These are phyloP conservation scores for Marchantia polymorpha DNA, from an alignment of 225 moss, liverwort and hornwort genomes.

Conservation along the genomic window DNA sequence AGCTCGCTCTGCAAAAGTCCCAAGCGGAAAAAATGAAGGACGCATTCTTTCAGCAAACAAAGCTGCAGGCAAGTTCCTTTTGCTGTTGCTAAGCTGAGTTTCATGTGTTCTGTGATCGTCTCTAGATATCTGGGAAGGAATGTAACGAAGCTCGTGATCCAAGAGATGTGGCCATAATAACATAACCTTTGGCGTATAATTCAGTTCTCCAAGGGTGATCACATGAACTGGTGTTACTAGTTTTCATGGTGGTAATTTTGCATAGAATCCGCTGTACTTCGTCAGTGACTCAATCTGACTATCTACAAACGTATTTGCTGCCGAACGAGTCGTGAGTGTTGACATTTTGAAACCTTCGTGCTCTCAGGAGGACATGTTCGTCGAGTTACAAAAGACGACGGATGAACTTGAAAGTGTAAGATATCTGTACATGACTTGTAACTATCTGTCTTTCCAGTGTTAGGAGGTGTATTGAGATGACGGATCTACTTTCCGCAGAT, in stretches of 20 bases:
- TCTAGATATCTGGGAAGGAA: too few species aligned
- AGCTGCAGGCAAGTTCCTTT: conserved; percentile 28
- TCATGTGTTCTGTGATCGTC: too few species aligned
- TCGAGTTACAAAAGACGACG: conserved; percentile 41
- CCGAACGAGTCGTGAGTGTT: background rate
- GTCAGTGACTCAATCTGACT: too few species aligned
- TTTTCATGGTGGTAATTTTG: too few species aligned
- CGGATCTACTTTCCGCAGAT: background rate
- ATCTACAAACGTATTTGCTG: too few species aligned
- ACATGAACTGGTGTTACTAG: too few species aligned
- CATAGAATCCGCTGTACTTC: too few species aligned
- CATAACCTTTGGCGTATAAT: too few species aligned
- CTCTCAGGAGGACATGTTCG: conserved; percentile 47
- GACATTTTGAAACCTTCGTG: background rate
- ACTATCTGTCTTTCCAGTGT: background rate
- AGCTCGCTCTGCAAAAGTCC: conserved; percentile 38
- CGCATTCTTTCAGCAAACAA: conserved; percentile 45
- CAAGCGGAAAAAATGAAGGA: conserved; percentile 45
- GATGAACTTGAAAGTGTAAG: conserved; percentile 42
- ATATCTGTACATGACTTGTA: background rate
- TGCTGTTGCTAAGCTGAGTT: background rate
- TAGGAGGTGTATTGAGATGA: background rate
- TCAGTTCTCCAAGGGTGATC: too few species aligned
- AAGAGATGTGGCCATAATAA: too few species aligned
- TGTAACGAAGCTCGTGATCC: too few species aligned